phyloP scores from a whole-genome alignment of 2,329 filamentous ascomycete genomes.

The Blastomyces gilchristii region DNA sequence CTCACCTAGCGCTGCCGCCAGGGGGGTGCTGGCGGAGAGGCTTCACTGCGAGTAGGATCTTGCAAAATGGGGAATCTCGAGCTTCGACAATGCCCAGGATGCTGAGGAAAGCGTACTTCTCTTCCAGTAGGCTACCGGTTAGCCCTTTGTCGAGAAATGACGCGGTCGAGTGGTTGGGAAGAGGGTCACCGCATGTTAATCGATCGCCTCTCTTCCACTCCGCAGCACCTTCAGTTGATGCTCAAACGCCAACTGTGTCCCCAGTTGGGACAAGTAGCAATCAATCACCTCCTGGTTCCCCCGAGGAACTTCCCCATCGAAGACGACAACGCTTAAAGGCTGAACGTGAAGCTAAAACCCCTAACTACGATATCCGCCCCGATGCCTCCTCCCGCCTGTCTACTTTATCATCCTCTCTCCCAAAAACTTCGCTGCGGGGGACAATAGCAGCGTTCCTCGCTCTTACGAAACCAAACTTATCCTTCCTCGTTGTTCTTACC shows the following conservation, averaged over 20 bases:
- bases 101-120: constrained; percentile 33
- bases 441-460: constrained; percentile 72
- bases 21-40: constrained; percentile 21
- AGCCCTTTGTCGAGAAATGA: constrained; percentile 17
- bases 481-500: constrained; percentile 79
- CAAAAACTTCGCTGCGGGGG: constrained; percentile 50
- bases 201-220: constrained; percentile 18
- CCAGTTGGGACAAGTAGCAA: not conserved
- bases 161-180: constrained; percentile 17
- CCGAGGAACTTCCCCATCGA: constrained; percentile 33
- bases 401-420: constrained; percentile 46
- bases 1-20: constrained; percentile 16
- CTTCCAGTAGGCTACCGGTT: constrained; percentile 24
- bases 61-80: constrained; percentile 23
- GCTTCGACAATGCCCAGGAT: constrained; percentile 20
- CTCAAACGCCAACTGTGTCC: not conserved
- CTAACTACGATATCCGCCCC: constrained; percentile 38
- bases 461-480: constrained; percentile 89
- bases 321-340: constrained; percentile 35
- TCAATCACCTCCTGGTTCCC: not conserved
- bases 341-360: constrained; percentile 19
- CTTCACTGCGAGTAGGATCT: constrained; percentile 25
- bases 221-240: constrained; percentile 9
- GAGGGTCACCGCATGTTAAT: constrained; percentile 20
- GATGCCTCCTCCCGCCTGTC: constrained; percentile 55